Conservation (phyloP, 2,329 filamentous ascomycete species). For the Fusarium redolens region DNA sequence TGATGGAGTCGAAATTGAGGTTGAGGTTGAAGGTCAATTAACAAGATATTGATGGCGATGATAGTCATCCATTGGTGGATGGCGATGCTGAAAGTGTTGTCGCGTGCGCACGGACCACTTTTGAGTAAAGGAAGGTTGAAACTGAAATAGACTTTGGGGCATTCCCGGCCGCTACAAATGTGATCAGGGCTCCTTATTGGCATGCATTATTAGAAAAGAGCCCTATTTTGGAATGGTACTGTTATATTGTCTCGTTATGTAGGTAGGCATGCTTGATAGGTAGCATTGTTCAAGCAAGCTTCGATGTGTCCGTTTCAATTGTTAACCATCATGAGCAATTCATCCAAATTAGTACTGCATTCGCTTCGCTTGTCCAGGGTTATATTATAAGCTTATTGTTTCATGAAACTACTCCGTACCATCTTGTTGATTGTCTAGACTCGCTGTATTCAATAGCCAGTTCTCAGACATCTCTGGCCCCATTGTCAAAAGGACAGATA, state of each 20-base stretch:
- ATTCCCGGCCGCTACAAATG: background rate
- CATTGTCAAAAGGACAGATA: background rate
- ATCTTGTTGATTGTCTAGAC: background rate
- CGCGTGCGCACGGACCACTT: conserved; percentile 38
- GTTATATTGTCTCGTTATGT: background rate
- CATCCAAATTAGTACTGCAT: background rate
- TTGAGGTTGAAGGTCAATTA: conserved; percentile 20
- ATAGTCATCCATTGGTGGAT: conserved; percentile 38
- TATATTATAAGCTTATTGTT: background rate
- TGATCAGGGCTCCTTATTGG: conserved; percentile 4
- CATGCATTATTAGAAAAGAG: background rate
- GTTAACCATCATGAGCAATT: background rate
- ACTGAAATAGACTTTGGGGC: conserved; percentile 31
- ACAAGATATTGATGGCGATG: conserved; percentile 30
- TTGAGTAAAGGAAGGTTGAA: conserved; percentile 15
- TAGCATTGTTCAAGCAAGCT: background rate
- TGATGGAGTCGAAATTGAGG: conserved; percentile 5
- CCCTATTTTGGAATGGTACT: background rate
- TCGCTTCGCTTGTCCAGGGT: background rate
- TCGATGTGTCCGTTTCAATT: background rate
- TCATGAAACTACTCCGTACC: background rate
- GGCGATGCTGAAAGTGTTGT: conserved; percentile 35
- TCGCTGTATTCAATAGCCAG: background rate
- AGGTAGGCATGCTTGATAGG: no score
- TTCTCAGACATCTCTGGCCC: background rate